phyloP scores from a whole-genome alignment of 2,329 filamentous ascomycete species.

The Sporothrix humicola region DNA sequence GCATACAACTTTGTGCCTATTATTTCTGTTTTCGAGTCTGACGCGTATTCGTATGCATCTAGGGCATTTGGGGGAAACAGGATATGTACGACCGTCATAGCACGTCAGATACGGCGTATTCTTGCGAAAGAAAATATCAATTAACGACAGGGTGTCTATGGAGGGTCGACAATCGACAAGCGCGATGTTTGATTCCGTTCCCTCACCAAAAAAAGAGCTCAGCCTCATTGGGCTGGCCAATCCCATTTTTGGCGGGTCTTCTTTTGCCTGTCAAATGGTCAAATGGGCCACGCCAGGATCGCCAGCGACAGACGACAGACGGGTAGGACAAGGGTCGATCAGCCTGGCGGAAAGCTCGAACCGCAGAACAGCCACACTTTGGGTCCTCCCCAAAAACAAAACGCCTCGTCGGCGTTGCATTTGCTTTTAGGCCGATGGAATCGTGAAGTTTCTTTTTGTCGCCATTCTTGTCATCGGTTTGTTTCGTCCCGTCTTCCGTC shows the following conservation, averaged over 20 bases:
- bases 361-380: conserved; percentile 8
- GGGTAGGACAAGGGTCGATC: neutral
- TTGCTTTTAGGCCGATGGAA: neutral
- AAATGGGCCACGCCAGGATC: neutral
- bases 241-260: neutral
- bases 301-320: too few species aligned
- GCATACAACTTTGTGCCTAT: too few species aligned
- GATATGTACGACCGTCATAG: neutral
- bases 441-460: neutral
- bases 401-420: neutral
- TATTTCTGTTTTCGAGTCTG: neutral
- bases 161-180: neutral
- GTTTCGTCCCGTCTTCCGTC: conserved; percentile 2
- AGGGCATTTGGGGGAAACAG: too few species aligned
- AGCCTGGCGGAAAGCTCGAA: neutral
- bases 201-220: neutral
- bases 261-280: neutral
- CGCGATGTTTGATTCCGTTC: neutral
- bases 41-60: neutral
- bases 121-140: neutral
- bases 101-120: neutral
- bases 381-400: neutral
- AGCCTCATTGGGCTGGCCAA: conserved; percentile 8
- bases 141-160: too few species aligned
- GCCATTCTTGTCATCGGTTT: neutral